Evolutionary conservation across 1,284 basidiomycete genomes (phyloP), one percentile per base, ranked within the genome.

Genomic region (Porodaedalea pini): DNA sequence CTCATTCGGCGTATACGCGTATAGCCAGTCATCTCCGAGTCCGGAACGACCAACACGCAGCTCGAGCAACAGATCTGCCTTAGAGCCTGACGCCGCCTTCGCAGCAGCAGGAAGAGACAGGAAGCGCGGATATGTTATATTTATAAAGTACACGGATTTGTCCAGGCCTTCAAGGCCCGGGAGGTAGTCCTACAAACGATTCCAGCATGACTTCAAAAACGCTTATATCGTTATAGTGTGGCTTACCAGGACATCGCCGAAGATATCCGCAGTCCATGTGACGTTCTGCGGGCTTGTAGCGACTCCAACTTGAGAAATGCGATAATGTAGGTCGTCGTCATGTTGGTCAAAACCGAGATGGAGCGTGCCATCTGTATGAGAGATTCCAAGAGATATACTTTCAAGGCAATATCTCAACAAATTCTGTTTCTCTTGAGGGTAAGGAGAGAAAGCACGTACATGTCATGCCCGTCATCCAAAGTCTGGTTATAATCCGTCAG

Each of bases 261-360:
- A 73, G 6, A 72, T 59, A 1, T 63, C 57, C 3, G 67, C 21
- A 19, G 65, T 63, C 72, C 70, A 73, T 1, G 54, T 52, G 0
- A 63, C 61, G 8, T 61, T 56, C 2, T 56, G 49, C 0, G 73
- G 74, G 52, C 67, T 64, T 1, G 67, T 66, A 0, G 73, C 71
- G 1, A 71, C 64, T 2, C 69, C 73, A 3, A 66, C 47, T 3
- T 67, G 53, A 0, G 76, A 76, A 0, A 71, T 57, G 8, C 75
- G 70, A 57, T 77, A 76, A 56, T 70, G 67, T 36, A 78, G 67
- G 8, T 64, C 60, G 58, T 75, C 75, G 62, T 74, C 73, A 63
- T 76, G 76, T 52, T 76, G 72, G 54, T 77, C 75, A 57, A 75
- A 78, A 2, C 69, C 69, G 1, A 77, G 55, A 53, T 77, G 75